Conservation (phyloP, 495 filamentous ascomycete genomes). For the Penicillium arizonense region DNA sequence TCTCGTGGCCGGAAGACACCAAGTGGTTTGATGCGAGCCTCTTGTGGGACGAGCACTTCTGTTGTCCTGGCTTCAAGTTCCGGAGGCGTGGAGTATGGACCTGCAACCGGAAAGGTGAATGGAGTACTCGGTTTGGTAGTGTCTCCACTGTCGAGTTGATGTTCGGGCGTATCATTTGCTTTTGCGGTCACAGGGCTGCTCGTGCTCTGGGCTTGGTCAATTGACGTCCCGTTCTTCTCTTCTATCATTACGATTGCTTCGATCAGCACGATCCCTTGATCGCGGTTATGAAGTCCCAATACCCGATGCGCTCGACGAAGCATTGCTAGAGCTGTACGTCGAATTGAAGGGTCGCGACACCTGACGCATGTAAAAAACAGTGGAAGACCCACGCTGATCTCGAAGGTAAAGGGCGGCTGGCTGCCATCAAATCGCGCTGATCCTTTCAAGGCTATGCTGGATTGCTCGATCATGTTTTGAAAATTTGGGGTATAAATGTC, state of each 20-base stretch:
- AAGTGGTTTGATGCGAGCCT: constrained; percentile 28
- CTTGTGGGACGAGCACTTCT: constrained; percentile 21
- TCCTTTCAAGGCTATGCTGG: constrained; percentile 12
- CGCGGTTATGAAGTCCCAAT: constrained; percentile 26
- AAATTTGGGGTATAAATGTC: constrained; percentile 24
- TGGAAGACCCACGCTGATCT: constrained; percentile 23
- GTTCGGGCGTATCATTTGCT: neutral
- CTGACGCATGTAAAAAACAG: constrained; percentile 25
- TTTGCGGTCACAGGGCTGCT: neutral
- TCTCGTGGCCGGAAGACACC: constrained; percentile 23
- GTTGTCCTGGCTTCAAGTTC: neutral
- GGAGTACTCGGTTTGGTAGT: neutral
- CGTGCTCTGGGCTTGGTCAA: too few species aligned
- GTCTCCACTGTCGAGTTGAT: neutral
- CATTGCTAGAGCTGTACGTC: constrained; percentile 25
- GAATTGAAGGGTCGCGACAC: constrained; percentile 26
- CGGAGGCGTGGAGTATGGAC: neutral
- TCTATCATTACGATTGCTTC: constrained; percentile 9
- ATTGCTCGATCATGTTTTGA: constrained; percentile 26
- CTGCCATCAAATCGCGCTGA: constrained; percentile 18
- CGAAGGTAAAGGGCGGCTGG: constrained; percentile 32
- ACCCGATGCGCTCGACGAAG: constrained; percentile 19
- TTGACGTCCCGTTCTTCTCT: too few species aligned
- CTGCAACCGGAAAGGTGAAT: neutral
- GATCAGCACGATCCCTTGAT: constrained; percentile 17